Percentiles rank a stretch among this genome's conserved stretches.
These are phyloP conservation scores for Gyrodon lividus DNA, from an alignment of 768 basidiomycete species.

Conservation along the genomic window DNA sequence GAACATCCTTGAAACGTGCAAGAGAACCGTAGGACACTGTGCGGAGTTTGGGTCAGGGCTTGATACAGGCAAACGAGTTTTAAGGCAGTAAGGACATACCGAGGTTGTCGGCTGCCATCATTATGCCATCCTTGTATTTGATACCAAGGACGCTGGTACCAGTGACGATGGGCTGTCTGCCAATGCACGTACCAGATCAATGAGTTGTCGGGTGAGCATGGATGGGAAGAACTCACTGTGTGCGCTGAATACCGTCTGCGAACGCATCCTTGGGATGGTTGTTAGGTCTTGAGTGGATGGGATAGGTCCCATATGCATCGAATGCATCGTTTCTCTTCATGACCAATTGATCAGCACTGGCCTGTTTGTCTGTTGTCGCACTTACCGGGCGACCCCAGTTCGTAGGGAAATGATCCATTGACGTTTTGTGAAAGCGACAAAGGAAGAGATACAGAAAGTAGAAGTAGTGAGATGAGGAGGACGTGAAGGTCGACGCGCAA, in stretches of 20 bases:
- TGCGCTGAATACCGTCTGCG: conserved; percentile 68
- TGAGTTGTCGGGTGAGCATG: background rate
- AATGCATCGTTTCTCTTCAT: conserved; percentile 70
- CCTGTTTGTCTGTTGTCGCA: background rate
- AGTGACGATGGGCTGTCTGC: conserved; percentile 90
- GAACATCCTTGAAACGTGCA: conserved; percentile 92
- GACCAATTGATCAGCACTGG: background rate
- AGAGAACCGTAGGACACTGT: conserved; percentile 95
- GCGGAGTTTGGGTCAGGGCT: background rate
- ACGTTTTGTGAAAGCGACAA: conserved; percentile 1
- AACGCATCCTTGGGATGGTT: conserved; percentile 54
- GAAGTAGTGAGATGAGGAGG: conserved; percentile 14
- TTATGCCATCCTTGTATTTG: conserved; percentile 94
- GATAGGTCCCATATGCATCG: conserved; percentile 78
- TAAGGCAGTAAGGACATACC: conserved; percentile 47
- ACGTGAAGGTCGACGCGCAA: conserved; percentile 19
- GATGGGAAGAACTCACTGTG: conserved; percentile 54
- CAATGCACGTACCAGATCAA: background rate
- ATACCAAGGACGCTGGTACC: conserved; percentile 95
- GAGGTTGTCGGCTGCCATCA: conserved; percentile 98
- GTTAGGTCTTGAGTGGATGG: conserved; percentile 60
- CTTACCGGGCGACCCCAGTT: conserved; percentile 82
- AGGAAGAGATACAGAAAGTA: conserved; percentile 2
- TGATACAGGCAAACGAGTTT: background rate
- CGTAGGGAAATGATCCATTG: conserved; percentile 82